phyloP scores from a whole-genome alignment of 2,329 filamentous ascomycete species.

The Penicillium sp. region DNA sequence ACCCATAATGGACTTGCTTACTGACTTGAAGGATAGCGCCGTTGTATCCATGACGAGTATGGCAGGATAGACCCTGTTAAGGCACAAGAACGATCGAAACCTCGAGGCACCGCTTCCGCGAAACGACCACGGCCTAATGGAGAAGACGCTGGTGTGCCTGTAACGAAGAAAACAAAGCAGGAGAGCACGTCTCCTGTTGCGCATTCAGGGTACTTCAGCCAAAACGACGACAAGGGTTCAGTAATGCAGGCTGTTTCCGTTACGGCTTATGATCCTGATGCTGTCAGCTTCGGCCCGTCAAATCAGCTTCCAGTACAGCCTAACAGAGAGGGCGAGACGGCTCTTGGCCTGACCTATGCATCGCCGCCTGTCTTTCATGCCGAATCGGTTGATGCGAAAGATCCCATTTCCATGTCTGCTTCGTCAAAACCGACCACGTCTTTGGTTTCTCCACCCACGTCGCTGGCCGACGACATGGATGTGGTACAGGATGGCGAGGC shows the following conservation, averaged over 20 bases:
- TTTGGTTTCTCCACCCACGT: conserved; percentile 45
- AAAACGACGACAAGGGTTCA: conserved; percentile 16
- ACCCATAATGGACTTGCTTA: conserved; percentile 8
- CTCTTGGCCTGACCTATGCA: conserved; percentile 25
- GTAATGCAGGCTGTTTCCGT: conserved; percentile 15
- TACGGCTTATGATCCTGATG: conserved; percentile 12
- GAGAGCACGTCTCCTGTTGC: conserved; percentile 29
- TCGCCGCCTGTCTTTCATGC: conserved; percentile 37
- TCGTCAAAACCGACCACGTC: conserved; percentile 34
- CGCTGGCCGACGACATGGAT: conserved; percentile 41
- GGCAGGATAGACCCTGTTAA: conserved; percentile 62
- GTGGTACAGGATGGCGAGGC: conserved; percentile 30
- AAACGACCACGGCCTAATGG: conserved; percentile 51
- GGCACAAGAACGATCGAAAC: conserved; percentile 57
- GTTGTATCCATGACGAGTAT: conserved; percentile 63
- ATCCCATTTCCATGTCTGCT: conserved; percentile 25
- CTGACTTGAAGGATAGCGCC: conserved; percentile 46
- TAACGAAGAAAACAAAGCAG: conserved; percentile 35
- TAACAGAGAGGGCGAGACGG: conserved; percentile 15
- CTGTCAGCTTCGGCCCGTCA: conserved; percentile 4
- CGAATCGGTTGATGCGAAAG: conserved; percentile 31
- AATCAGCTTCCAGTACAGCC: conserved; percentile 13
- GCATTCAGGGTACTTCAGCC: conserved; percentile 20
- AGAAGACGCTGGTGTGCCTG: conserved; percentile 27
- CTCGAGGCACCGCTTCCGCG: conserved; percentile 52